Percentiles rank a stretch among this genome's conserved stretches.
phyloP scores from a whole-genome alignment of 2,329 filamentous ascomycete species.

The Diaporthe humulicola region DNA sequence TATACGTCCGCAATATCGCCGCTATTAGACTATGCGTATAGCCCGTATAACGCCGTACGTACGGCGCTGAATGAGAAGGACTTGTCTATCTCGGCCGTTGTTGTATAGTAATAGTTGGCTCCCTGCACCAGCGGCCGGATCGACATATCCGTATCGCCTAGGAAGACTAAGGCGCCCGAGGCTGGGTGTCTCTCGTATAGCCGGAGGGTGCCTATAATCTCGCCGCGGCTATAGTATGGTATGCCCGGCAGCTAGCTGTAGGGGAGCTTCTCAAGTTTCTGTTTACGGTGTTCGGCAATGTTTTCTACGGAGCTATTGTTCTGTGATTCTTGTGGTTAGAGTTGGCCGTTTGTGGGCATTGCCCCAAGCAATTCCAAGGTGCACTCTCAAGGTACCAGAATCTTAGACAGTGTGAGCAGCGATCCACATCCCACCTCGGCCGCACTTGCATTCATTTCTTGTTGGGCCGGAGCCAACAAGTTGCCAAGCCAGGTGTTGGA shows the following conservation, averaged over 20 bases:
- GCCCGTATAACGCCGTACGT: slow-evolving; percentile 58
- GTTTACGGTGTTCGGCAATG: slow-evolving; percentile 52
- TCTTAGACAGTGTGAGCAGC: too few relatives aligned
- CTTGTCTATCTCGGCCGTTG: slow-evolving; percentile 58
- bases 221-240: slow-evolving; percentile 61
- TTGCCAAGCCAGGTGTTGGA: too few relatives aligned
- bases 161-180: slow-evolving; percentile 61
- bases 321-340: slow-evolving; percentile 39
- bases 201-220: slow-evolving; percentile 56
- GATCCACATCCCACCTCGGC: too few relatives aligned
- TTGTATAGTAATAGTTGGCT: slow-evolving; percentile 62
- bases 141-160: slow-evolving; percentile 60
- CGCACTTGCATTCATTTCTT: too few relatives aligned
- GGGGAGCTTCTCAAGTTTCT: slow-evolving; percentile 60
- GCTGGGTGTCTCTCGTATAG: slow-evolving; percentile 63
- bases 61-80: slow-evolving; percentile 59
- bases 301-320: slow-evolving; percentile 62
- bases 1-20: slow-evolving; percentile 58
- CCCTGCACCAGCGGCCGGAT: slow-evolving; percentile 62
- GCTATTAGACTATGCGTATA: slow-evolving; percentile 65
- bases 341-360: not conserved
- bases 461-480: too few relatives aligned
- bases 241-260: slow-evolving; percentile 62
- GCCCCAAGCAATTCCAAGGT: not conserved
- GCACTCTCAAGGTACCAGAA: slow-evolving; percentile 53